These are phyloP conservation scores for Myxozyma geophila DNA, from an alignment of 805 yeast species.

Conservation along the genomic window DNA sequence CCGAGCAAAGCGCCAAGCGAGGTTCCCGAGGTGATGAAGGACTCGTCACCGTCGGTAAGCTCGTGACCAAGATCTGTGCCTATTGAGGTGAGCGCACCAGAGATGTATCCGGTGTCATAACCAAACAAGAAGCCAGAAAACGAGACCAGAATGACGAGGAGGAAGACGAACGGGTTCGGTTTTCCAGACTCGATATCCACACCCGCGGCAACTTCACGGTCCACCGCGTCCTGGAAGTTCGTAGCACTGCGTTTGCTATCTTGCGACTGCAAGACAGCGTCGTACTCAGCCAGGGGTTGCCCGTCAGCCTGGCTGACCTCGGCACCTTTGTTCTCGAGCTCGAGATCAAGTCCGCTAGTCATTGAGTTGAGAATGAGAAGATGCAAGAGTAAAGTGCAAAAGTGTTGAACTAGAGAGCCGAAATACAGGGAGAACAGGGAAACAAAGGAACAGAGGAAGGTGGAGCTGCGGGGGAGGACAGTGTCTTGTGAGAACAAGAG, in stretches of 20 bases:
- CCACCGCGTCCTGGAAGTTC: not conserved
- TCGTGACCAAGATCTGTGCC: conserved; percentile 68
- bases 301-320: no score
- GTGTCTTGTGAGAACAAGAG: not conserved
- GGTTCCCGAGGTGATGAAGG: conserved; percentile 90
- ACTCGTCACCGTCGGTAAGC: conserved; percentile 78
- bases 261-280: not conserved
- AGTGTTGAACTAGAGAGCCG: not conserved
- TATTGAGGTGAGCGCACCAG: conserved; percentile 86
- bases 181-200: conserved; percentile 36
- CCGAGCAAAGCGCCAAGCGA: conserved; percentile 90
- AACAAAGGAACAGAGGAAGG: not conserved
- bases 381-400: not conserved
- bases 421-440: not conserved
- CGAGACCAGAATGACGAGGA: conserved; percentile 56
- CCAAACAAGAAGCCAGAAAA: conserved; percentile 97
- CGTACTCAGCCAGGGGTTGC: not conserved
- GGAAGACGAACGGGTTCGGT: conserved; percentile 38
- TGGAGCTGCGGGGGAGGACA: no score
- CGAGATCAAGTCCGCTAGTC: not conserved
- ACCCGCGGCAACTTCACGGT: conserved; percentile 14
- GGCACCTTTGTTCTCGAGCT: not conserved
- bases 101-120: conserved; percentile 95
- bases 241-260: not conserved
- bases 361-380: not conserved